Percentiles rank a stretch among this genome's conserved stretches.
phyloP scores from a whole-genome alignment of 441 rosid species.

The Mallotus repandus region DNA sequence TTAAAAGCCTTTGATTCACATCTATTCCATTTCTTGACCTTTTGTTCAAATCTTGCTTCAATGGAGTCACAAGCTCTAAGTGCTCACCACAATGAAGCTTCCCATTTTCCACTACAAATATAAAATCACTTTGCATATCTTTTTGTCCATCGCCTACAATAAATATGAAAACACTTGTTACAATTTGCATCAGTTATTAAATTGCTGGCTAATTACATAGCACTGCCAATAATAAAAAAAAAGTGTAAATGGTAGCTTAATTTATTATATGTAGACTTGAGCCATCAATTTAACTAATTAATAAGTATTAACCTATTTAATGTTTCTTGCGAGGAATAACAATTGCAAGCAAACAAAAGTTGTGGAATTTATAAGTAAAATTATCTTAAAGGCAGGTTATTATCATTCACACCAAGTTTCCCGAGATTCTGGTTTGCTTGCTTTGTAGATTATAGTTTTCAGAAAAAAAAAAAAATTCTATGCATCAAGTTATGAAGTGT shows the following conservation, averaged over 20 bases:
- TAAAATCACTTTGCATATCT: no score
- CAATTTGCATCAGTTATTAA: no score
- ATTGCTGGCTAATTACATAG: no score
- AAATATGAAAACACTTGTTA: background rate
- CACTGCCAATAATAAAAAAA: no score
- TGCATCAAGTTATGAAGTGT: background rate
- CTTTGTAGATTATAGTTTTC: background rate
- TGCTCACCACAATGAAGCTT: background rate
- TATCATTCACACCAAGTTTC: background rate
- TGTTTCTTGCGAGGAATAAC: background rate
- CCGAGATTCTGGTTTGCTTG: background rate
- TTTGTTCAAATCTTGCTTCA: no score
- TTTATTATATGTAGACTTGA: no score
- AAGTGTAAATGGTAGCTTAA: no score
- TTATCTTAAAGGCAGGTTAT: no score
- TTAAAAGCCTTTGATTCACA: background rate
- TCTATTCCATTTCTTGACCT: slow-evolving; percentile 2
- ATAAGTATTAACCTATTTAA: background rate
- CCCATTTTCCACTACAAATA: no score
- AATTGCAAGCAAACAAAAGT: background rate
- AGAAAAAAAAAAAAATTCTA: background rate
- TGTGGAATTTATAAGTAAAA: background rate
- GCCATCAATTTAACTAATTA: no score
- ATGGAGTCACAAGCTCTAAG: slow-evolving; percentile 12
- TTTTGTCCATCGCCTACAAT: background rate